phyloP scores from a whole-genome alignment of 805 yeast genomes.

The Candida cerambycidarum region DNA sequence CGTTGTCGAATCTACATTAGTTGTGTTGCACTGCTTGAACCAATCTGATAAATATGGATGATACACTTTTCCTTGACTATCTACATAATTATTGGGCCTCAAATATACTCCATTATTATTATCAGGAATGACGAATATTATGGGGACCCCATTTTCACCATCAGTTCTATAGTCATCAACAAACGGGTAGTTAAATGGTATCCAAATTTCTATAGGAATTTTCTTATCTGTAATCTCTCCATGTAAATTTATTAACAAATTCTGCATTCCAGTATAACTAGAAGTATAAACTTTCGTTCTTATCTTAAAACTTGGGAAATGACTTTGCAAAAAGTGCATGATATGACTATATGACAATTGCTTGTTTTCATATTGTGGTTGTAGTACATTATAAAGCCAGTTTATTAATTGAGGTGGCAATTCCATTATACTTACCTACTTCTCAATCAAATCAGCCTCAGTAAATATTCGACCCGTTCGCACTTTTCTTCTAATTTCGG shows the following conservation, averaged over 20 bases:
- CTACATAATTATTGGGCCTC: constrained; percentile 64
- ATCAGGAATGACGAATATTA: constrained; percentile 62
- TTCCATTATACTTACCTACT: constrained; percentile 8
- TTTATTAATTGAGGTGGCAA: constrained; percentile 33
- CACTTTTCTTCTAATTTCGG: constrained; percentile 5
- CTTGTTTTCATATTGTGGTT: constrained; percentile 58
- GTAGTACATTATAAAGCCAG: constrained; percentile 43
- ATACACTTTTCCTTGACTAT: constrained; percentile 67
- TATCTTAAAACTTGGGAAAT: constrained; percentile 52
- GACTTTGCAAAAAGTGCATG: constrained; percentile 50
- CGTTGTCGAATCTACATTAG: constrained; percentile 7
- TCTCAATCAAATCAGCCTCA: neutral
- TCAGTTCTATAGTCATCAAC: constrained; percentile 10
- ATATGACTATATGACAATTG: constrained; percentile 63
- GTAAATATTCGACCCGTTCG: neutral
- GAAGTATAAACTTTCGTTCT: constrained; percentile 59
- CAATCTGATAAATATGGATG: constrained; percentile 68
- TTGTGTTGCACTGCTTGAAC: constrained; percentile 28
- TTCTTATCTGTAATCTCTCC: constrained; percentile 45
- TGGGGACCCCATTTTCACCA: constrained; percentile 51
- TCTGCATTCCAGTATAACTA: constrained; percentile 55
- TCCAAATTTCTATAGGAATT: constrained; percentile 67
- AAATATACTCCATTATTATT: constrained; percentile 39
- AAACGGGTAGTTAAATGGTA: constrained; percentile 72
- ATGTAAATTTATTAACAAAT: constrained; percentile 59